Evolutionary conservation across 495 filamentous ascomycete genomes (phyloP).

Genomic region (Aspergillus panamensis): DNA sequence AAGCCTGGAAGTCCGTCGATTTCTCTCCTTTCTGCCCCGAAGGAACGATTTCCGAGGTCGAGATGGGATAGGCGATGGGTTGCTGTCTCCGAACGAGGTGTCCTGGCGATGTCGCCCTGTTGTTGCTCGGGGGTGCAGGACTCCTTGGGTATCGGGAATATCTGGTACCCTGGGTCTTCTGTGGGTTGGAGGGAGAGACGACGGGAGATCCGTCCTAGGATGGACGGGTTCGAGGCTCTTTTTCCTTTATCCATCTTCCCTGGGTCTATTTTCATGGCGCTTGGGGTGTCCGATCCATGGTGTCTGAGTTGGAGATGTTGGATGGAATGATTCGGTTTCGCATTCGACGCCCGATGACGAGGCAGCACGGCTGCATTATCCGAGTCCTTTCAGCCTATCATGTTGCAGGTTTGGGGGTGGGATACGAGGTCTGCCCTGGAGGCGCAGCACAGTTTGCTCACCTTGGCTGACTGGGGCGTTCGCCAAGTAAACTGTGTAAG

Average conservation of each 20-base stretch:
- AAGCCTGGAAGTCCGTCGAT: not conserved
- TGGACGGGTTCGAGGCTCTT: not conserved
- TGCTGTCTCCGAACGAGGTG: not conserved
- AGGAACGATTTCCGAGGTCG: no score
- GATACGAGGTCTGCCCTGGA: no score
- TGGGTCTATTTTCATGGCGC: not conserved
- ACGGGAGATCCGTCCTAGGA: not conserved
- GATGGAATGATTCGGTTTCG: not conserved
- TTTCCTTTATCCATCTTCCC: not conserved
- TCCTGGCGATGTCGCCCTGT: not conserved
- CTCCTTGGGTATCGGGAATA: not conserved
- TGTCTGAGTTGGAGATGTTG: not conserved
- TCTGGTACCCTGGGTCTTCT: not conserved
- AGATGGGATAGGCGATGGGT: no score
- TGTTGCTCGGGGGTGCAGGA: not conserved
- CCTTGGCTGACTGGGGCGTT: no score
- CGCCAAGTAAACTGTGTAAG: no score
- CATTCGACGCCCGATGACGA: not conserved
- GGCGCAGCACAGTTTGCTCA: no score
- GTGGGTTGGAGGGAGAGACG: not conserved
- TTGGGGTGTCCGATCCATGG: not conserved
- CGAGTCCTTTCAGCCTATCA: no score
- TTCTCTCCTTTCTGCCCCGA: no score
- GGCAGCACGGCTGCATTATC: not conserved
- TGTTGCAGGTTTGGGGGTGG: no score